phyloP scores from a whole-genome alignment of 495 filamentous ascomycete species.

The Tuber brumale region DNA sequence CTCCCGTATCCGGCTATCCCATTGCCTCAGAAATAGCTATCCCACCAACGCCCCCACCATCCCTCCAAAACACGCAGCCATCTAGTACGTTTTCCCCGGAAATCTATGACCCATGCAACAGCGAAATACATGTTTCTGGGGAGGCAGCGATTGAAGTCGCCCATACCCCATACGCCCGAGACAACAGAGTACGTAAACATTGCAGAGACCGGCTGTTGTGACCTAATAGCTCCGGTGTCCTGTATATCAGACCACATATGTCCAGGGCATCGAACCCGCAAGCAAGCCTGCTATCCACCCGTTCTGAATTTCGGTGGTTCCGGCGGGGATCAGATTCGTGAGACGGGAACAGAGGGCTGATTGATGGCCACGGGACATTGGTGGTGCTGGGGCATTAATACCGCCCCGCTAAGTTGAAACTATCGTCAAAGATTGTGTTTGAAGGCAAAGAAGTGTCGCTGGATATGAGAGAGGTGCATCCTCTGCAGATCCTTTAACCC shows the following conservation, averaged over 20 bases:
- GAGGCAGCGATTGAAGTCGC: slow-evolving; percentile 73
- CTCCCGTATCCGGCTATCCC: slow-evolving; percentile 75
- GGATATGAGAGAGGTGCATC: slow-evolving; percentile 63
- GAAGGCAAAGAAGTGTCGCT: slow-evolving; percentile 73
- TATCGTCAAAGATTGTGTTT: slow-evolving; percentile 79
- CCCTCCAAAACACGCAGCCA: slow-evolving; percentile 36
- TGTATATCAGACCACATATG: slow-evolving; percentile 70
- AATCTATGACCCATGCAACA: slow-evolving; percentile 82
- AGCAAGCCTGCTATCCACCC: slow-evolving; percentile 94
- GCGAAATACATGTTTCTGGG: slow-evolving; percentile 87
- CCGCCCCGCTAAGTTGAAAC: slow-evolving; percentile 84
- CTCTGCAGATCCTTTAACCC: slow-evolving; percentile 49
- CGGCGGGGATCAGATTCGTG: slow-evolving; percentile 69
- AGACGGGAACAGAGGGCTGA: slow-evolving; percentile 66
- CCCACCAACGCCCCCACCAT: slow-evolving; percentile 50
- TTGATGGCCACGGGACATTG: slow-evolving; percentile 83
- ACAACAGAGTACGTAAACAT: slow-evolving; percentile 70
- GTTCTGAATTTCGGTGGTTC: slow-evolving; percentile 55
- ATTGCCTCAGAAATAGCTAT: too few relatives aligned
- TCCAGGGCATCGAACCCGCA: slow-evolving; percentile 66
- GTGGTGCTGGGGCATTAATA: slow-evolving; percentile 99
- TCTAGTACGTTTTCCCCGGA: slow-evolving; percentile 60
- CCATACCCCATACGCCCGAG: slow-evolving; percentile 66
- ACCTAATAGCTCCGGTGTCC: slow-evolving; percentile 74
- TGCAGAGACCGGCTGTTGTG: slow-evolving; percentile 72